Conservation (phyloP, 257 asterid species). For the Ophiorrhiza pumila region DNA sequence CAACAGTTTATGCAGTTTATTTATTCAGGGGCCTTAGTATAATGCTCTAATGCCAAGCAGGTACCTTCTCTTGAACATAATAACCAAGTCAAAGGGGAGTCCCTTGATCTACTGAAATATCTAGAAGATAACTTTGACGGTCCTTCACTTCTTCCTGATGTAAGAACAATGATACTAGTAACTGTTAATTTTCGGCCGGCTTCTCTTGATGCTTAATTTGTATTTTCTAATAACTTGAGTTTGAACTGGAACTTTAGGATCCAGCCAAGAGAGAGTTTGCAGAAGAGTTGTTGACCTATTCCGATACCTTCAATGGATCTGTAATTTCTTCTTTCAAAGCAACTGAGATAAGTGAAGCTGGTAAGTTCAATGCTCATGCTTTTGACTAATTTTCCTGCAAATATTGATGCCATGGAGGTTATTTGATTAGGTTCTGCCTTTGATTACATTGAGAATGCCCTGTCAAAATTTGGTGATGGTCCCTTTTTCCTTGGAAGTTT, state of each 20-base stretch:
- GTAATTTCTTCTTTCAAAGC: conserved; percentile 51
- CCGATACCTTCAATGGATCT: conserved; percentile 48
- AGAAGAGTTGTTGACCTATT: conserved; percentile 54
- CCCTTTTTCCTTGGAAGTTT: conserved; percentile 79
- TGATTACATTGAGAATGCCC: conserved; percentile 63
- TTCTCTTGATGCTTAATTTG: background rate
- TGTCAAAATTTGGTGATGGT: conserved; percentile 64
- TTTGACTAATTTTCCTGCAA: background rate
- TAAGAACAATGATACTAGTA: conserved; percentile 30
- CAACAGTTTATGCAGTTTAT: background rate
- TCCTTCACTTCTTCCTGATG: conserved; percentile 72
- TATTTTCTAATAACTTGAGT: conserved; percentile 11
- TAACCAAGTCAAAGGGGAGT: conserved; percentile 78
- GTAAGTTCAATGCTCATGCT: conserved; percentile 27
- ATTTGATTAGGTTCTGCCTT: conserved; percentile 50
- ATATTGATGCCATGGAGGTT: conserved; percentile 8
- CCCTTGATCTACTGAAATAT: conserved; percentile 74
- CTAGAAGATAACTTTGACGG: conserved; percentile 73
- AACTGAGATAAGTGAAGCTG: conserved; percentile 38
- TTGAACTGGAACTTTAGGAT: conserved; percentile 42
- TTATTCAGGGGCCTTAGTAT: background rate
- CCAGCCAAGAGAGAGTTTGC: conserved; percentile 50
- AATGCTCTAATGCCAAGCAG: conserved; percentile 24
- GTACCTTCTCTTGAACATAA: conserved; percentile 83
- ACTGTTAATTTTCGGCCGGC: background rate